Evolutionary conservation across 2,329 filamentous ascomycete species (phyloP), one percentile per base, ranked within the genome.

Genomic region (Didymellaceae sp.): DNA sequence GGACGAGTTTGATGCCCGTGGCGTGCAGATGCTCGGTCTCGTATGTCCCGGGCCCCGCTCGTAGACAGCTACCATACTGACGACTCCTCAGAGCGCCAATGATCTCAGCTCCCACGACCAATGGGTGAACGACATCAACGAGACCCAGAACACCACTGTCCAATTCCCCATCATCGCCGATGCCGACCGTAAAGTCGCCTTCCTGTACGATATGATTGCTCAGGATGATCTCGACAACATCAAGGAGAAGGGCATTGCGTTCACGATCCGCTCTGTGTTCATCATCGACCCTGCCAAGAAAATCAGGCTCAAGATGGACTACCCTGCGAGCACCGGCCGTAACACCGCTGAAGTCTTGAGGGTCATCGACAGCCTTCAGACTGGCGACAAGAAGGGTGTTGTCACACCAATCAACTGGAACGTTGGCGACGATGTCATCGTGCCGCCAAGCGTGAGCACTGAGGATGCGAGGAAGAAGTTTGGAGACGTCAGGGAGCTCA

Each of bases 221-320:
- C 75, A 80, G 63, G 77, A 79, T 53, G 78, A 80, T 53, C 77
- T 82, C 53, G 82, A 82, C 70, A 82, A 82, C 64, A 75, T 85
- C 52, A 76, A 82, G 46, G 57, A 66, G 50, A 78, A 77, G 66
- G 77, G 74, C 64, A 89, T 93, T 65, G 91, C 91, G 48, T 93
- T 96, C 78, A 96, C 92, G 65, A 96, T 97, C 78, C 90, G 92
- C 68, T 91, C 89, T 65, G 92, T 96, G 72, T 96, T 95, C 82
- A 82, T 96, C 78, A 94, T 96, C 75, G 91, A 96, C 80, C 91
- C 91, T 59, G 86, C 85, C 76, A 96, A 96, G 86, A 93, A 88
- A 75, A 94, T 96, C 78, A 88, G 92, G 66, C 86, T 92, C 73
- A 95, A 91, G 74, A 88, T 96, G 80, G 87, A 89, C 71, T 97